Evolutionary conservation across 352 stramenopile species (phyloP).

Genomic region (Phytophthora tentaculata): DNA sequence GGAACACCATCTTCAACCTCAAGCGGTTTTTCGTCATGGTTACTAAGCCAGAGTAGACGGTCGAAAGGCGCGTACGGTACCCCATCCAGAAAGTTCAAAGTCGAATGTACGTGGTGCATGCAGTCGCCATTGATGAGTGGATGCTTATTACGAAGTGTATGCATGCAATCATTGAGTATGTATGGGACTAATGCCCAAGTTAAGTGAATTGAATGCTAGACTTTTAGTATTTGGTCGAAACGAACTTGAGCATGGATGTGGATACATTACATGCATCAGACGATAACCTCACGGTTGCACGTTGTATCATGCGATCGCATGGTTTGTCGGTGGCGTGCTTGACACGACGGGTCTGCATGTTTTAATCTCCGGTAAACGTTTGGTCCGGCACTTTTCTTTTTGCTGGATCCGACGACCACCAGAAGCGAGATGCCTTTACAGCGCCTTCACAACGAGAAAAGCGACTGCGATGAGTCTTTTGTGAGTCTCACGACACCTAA

Average conservation of each 20-base stretch:
- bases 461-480: background rate
- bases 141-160: background rate
- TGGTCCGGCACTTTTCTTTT: background rate
- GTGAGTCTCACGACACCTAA: background rate
- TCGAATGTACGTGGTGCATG: background rate
- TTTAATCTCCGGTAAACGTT: background rate
- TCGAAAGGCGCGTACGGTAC: background rate
- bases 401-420: background rate
- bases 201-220: background rate
- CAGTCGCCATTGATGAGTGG: background rate
- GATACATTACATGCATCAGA: no score
- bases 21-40: slow-evolving; percentile 78
- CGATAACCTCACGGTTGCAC: background rate
- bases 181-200: background rate
- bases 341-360: background rate
- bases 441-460: background rate
- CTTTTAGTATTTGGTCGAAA: no score
- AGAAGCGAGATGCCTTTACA: background rate
- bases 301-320: background rate
- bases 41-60: slow-evolving; percentile 37
- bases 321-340: background rate
- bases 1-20: slow-evolving; percentile 66
- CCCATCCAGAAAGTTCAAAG: no score
- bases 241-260: no score
- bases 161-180: background rate